Conservation (phyloP, 2,329 filamentous ascomycete genomes). For the Niveomyces coronatus region DNA sequence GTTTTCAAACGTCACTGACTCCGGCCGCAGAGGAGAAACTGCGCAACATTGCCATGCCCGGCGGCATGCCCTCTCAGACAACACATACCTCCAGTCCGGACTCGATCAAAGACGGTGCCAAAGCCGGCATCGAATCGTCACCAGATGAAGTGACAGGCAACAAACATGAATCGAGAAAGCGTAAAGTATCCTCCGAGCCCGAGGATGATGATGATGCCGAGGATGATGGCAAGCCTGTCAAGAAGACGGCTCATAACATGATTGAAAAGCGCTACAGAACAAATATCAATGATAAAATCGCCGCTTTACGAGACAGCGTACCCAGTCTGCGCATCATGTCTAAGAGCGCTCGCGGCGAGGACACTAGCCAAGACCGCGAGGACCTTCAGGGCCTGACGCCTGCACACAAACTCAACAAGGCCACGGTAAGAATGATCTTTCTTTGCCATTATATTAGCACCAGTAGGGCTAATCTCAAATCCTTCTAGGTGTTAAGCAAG, state of each 20-base stretch:
- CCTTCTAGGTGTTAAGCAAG: conserved; percentile 65
- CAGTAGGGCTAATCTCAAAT: conserved; percentile 4
- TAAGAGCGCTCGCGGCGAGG: conserved; percentile 58
- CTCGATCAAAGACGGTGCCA: conserved; percentile 39
- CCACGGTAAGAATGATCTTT: conserved; percentile 55
- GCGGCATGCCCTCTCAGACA: conserved; percentile 49
- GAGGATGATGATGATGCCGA: conserved; percentile 22
- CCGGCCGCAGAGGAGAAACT: conserved; percentile 51
- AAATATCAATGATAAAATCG: conserved; percentile 95
- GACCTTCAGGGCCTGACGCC: conserved; percentile 67
- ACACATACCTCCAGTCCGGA: conserved; percentile 48
- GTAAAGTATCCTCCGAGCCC: conserved; percentile 54
- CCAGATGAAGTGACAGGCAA: conserved; percentile 42
- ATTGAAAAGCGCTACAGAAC: conserved; percentile 96
- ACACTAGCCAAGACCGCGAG: conserved; percentile 64
- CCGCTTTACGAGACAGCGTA: conserved; percentile 81
- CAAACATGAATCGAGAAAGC: conserved; percentile 48
- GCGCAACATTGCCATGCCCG: conserved; percentile 54
- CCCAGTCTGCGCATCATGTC: conserved; percentile 80
- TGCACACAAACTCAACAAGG: conserved; percentile 93
- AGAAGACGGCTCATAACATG: conserved; percentile 97
- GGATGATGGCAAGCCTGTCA: conserved; percentile 27
- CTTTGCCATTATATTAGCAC: not conserved
- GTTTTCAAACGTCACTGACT: conserved; percentile 30
- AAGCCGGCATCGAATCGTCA: conserved; percentile 42